Conservation (phyloP, 306 rosid species). For the Lotus japonicus region DNA sequence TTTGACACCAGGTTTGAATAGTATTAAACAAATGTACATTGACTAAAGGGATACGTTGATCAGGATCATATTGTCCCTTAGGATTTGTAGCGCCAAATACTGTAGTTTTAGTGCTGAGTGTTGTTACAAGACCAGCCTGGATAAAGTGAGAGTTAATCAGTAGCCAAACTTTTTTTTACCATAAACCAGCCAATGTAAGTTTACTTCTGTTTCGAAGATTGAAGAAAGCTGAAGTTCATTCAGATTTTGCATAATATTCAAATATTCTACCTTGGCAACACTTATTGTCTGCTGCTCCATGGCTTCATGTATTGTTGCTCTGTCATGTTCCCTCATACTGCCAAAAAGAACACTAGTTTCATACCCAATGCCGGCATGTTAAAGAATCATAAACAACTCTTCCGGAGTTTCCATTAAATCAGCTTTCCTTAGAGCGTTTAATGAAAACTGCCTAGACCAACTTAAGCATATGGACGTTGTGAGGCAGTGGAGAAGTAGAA, state of each 20-base stretch:
- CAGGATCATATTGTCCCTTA: constrained; percentile 93
- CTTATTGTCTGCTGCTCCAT: constrained; percentile 99
- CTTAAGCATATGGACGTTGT: background rate
- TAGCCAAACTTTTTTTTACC: constrained; percentile 18
- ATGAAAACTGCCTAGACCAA: constrained; percentile 9
- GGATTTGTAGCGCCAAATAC: constrained; percentile 99
- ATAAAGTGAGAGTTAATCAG: constrained; percentile 28
- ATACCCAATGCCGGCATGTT: constrained; percentile 16
- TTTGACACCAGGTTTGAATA: constrained; percentile 2
- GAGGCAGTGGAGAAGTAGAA: background rate
- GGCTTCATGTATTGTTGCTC: constrained; percentile 99
- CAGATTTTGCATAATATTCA: constrained; percentile 4
- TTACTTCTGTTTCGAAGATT: background rate
- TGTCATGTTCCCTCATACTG: constrained; percentile 97
- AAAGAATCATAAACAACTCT: constrained; percentile 5
- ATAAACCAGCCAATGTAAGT: constrained; percentile 4
- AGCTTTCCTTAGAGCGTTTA: constrained; percentile 7
- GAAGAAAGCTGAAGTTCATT: constrained; percentile 8
- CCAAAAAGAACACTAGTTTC: constrained; percentile 24
- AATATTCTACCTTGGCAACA: constrained; percentile 79
- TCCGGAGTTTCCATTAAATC: background rate
- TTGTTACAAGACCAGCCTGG: constrained; percentile 98
- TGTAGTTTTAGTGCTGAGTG: constrained; percentile 84
- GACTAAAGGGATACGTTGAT: constrained; percentile 69
- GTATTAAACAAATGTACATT: constrained; percentile 15